Evolutionary conservation across 495 filamentous ascomycete species (phyloP).

Genomic region (Penicillium cosmopolitanum): DNA sequence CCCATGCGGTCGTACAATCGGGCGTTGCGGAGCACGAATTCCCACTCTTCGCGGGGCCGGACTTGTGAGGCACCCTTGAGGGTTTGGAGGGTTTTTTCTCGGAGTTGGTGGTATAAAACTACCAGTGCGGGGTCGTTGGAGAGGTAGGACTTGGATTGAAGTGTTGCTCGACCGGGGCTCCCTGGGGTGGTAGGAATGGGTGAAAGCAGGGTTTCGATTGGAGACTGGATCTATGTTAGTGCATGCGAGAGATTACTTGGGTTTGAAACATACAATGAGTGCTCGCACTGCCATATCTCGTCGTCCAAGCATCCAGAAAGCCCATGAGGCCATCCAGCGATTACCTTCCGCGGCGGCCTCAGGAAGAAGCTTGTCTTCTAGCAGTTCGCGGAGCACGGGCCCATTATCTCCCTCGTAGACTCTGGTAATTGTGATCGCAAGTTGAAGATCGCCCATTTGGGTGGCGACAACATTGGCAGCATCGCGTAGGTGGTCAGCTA

Average conservation of each 20-base stretch:
- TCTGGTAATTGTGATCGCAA: constrained; percentile 86
- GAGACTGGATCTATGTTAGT: constrained; percentile 58
- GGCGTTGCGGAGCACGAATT: constrained; percentile 87
- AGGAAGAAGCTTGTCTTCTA: constrained; percentile 79
- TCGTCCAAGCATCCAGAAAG: constrained; percentile 87
- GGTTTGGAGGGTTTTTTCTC: constrained; percentile 84
- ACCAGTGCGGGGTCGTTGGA: constrained; percentile 89
- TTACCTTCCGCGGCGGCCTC: constrained; percentile 81
- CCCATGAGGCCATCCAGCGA: constrained; percentile 94
- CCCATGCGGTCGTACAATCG: constrained; percentile 93
- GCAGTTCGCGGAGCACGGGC: constrained; percentile 68
- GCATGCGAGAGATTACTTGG: neutral
- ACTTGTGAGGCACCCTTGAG: constrained; percentile 82
- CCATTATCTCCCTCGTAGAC: constrained; percentile 89
- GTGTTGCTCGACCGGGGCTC: constrained; percentile 46
- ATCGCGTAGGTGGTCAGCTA: constrained; percentile 83
- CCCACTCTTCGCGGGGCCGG: constrained; percentile 80
- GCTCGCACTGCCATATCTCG: constrained; percentile 84
- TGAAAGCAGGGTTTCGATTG: constrained; percentile 69
- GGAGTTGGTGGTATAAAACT: constrained; percentile 82
- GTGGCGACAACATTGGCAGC: constrained; percentile 83
- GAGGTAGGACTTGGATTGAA: constrained; percentile 76
- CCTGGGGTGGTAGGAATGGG: constrained; percentile 49
- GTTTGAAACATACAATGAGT: constrained; percentile 57
- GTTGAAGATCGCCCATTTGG: constrained; percentile 84